Percentiles rank a stretch among this genome's conserved stretches.
Conservation (phyloP, 176 grass and related monocot species). For the Oryza nivara region DNA sequence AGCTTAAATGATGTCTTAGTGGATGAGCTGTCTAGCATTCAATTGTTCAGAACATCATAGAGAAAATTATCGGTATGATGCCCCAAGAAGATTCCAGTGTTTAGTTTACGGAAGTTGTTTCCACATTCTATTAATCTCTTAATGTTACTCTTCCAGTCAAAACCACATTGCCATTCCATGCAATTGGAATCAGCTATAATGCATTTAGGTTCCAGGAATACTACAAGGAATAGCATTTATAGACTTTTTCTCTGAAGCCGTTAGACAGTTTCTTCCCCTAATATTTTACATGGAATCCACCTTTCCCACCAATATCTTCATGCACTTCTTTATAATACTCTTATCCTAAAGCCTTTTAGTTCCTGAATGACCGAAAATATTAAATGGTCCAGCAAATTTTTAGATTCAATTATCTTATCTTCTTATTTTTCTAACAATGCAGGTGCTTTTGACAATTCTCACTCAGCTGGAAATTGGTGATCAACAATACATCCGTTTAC, state of each 20-base stretch:
- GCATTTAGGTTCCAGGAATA: not conserved
- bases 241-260: not conserved
- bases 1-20: constrained; percentile 10
- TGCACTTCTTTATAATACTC: not conserved
- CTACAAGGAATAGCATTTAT: constrained; percentile 15
- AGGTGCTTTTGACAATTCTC: constrained; percentile 90
- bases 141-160: not conserved
- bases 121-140: constrained; percentile 5
- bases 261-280: not conserved
- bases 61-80: not conserved
- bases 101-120: not conserved
- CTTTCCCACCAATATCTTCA: not conserved
- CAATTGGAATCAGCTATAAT: not conserved
- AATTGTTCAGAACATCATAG: constrained; percentile 3
- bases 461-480: constrained; percentile 93
- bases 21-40: not conserved
- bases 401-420: constrained; percentile 30
- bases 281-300: constrained; percentile 15
- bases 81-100: not conserved
- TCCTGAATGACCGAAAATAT: constrained; percentile 23
- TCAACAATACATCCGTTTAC: constrained; percentile 82
- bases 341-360: not conserved
- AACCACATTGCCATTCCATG: not conserved
- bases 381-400: constrained; percentile 17
- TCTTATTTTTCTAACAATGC: constrained; percentile 26